Percentiles rank a stretch among this genome's conserved stretches.
Conservation (phyloP, 2,329 filamentous ascomycete genomes). For the Cryphonectria carpinicola region DNA sequence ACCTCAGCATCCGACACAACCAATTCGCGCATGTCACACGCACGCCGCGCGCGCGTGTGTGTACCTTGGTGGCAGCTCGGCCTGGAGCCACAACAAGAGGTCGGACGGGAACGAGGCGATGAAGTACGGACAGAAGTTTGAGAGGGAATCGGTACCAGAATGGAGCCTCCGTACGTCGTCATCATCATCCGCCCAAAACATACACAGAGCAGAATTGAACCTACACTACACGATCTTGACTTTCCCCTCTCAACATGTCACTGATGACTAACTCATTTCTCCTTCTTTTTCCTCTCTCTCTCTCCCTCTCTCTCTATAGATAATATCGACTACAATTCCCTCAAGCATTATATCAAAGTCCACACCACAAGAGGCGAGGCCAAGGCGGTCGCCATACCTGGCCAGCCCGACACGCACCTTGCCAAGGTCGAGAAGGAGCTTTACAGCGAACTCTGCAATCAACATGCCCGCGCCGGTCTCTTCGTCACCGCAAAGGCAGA, state of each 20-base stretch:
- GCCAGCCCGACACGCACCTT: constrained; percentile 63
- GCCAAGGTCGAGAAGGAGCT: constrained; percentile 72
- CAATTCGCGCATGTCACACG: not conserved
- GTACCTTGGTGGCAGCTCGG: not conserved
- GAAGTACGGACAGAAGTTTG: constrained; percentile 78
- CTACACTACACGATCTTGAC: constrained; percentile 16
- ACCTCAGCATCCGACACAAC: not conserved
- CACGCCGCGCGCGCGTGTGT: not conserved
- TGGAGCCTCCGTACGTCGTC: constrained; percentile 71
- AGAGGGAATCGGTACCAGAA: constrained; percentile 77
- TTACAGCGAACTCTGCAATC: constrained; percentile 69
- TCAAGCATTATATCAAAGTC: constrained; percentile 83
- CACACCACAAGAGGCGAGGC: constrained; percentile 75
- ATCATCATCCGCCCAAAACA: not conserved
- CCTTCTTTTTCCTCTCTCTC: not conserved
- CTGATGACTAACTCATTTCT: not conserved
- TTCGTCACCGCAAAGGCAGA: constrained; percentile 81
- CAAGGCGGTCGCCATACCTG: constrained; percentile 73
- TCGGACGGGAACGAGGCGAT: constrained; percentile 45
- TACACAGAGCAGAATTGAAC: not conserved
- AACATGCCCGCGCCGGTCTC: constrained; percentile 77
- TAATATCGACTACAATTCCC: constrained; percentile 87
- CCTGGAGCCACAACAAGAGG: not conserved
- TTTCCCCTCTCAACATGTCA: not conserved
- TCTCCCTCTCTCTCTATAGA: constrained; percentile 50